These are phyloP conservation scores for Mortierella polycephala DNA, from an alignment of 371 early-diverging fungal species.

Conservation along the genomic window DNA sequence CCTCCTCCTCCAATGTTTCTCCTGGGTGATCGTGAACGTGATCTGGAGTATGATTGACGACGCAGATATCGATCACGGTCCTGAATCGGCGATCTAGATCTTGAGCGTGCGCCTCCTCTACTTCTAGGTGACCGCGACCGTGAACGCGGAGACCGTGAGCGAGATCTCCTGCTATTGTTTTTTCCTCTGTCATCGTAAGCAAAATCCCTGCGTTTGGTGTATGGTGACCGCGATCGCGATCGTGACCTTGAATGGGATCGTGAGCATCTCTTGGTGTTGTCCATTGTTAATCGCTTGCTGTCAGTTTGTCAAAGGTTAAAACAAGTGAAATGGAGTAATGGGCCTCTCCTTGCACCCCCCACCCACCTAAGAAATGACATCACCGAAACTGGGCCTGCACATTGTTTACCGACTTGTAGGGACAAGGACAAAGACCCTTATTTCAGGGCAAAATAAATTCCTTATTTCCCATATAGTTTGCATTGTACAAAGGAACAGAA, in stretches of 20 bases:
- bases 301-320: no score
- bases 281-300: no score
- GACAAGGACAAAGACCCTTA: no score
- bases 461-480: no score
- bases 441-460: no score
- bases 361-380: no score
- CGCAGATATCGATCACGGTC: conserved; percentile 13
- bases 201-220: conserved; percentile 3
- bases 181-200: not conserved
- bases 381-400: no score
- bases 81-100: conserved; percentile 17
- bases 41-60: conserved; percentile 25
- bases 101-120: conserved; percentile 4
- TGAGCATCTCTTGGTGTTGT: not conserved
- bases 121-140: conserved; percentile 18
- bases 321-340: no score
- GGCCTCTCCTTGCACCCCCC: no score
- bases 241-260: conserved; percentile 7
- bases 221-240: conserved; percentile 32
- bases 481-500: no score
- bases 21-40: conserved; percentile 40
- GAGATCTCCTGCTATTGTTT: conserved; percentile 14
- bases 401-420: no score
- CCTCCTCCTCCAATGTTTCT: conserved; percentile 11
- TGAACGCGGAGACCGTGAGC: conserved; percentile 29